Conservation (phyloP, 2,329 filamentous ascomycete species). For the Cytospora schulzeri region DNA sequence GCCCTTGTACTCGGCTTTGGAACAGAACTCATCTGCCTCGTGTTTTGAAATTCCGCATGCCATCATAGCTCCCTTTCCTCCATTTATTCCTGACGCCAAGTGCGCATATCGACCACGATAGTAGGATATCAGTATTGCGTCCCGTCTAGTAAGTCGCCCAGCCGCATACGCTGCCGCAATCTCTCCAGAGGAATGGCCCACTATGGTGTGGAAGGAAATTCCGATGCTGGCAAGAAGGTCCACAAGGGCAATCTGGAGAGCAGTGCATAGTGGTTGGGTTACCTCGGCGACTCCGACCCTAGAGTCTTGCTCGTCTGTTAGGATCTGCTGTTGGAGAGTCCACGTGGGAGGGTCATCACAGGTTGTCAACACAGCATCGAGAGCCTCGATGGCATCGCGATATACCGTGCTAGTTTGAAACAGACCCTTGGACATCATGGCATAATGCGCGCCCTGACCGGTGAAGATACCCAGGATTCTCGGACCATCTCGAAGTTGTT, state of each 20-base stretch:
- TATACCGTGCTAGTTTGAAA: constrained; percentile 37
- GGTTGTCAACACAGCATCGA: constrained; percentile 37
- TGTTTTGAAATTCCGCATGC: constrained; percentile 37
- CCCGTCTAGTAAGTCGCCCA: constrained; percentile 37
- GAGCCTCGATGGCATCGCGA: constrained; percentile 36
- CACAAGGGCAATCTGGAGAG: constrained; percentile 51
- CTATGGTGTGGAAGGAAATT: constrained; percentile 36
- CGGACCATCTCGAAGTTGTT: constrained; percentile 26
- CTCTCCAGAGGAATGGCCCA: constrained; percentile 48
- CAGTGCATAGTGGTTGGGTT: constrained; percentile 56
- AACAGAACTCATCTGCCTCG: constrained; percentile 35
- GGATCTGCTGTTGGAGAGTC: constrained; percentile 40
- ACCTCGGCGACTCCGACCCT: constrained; percentile 42
- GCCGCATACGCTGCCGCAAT: constrained; percentile 48
- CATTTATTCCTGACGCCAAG: constrained; percentile 30
- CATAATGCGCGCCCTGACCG: constrained; percentile 50
- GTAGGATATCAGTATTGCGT: constrained; percentile 45
- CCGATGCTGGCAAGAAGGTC: constrained; percentile 35
- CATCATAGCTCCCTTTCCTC: constrained; percentile 39
- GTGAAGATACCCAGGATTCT: constrained; percentile 43
- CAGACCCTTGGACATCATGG: constrained; percentile 42
- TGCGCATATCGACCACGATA: constrained; percentile 42
- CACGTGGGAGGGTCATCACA: constrained; percentile 34
- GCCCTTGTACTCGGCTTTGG: constrained; percentile 30
- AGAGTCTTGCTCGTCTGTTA: constrained; percentile 34